phyloP scores from a whole-genome alignment of 805 yeast genomes.

The Torulaspora delbrueckii region DNA sequence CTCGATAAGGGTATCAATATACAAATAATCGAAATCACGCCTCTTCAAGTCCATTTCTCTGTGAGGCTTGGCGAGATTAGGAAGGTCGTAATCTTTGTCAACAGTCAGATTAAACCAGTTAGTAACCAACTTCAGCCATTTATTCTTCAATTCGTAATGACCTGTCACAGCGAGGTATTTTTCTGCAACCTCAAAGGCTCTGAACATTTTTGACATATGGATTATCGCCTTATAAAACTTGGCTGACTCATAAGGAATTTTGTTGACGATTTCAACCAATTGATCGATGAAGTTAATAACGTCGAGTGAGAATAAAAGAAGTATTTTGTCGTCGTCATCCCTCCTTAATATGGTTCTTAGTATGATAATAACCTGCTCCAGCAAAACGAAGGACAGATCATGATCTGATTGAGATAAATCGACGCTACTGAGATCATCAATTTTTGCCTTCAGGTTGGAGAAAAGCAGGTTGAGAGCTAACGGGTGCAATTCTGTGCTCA shows the following conservation, averaged over 20 bases:
- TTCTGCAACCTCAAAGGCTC: conserved; percentile 32
- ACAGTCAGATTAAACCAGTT: conserved; percentile 55
- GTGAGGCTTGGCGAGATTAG: conserved; percentile 32
- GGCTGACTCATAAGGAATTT: conserved; percentile 22
- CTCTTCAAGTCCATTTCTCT: conserved; percentile 34
- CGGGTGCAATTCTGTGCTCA: conserved; percentile 62
- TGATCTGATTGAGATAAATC: conserved; percentile 23
- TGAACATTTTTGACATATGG: conserved; percentile 34
- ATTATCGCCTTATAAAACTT: conserved; percentile 33
- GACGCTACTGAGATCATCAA: conserved; percentile 32
- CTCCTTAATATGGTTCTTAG: conserved; percentile 38
- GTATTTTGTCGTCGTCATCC: conserved; percentile 34
- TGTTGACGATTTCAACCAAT: conserved; percentile 26
- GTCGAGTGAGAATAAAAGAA: conserved; percentile 35
- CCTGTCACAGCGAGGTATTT: conserved; percentile 34
- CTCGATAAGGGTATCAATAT: conserved; percentile 60
- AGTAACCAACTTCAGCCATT: conserved; percentile 42
- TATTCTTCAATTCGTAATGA: conserved; percentile 46
- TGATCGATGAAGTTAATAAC: conserved; percentile 35
- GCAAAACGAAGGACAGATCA: conserved; percentile 33
- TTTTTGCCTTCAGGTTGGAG: conserved; percentile 39
- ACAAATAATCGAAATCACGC: conserved; percentile 45
- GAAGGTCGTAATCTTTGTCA: conserved; percentile 36
- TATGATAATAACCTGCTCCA: conserved; percentile 49
- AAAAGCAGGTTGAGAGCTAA: conserved; percentile 47